Conservation (phyloP, 257 asterid species). For the Solanum megistacrolobum region DNA sequence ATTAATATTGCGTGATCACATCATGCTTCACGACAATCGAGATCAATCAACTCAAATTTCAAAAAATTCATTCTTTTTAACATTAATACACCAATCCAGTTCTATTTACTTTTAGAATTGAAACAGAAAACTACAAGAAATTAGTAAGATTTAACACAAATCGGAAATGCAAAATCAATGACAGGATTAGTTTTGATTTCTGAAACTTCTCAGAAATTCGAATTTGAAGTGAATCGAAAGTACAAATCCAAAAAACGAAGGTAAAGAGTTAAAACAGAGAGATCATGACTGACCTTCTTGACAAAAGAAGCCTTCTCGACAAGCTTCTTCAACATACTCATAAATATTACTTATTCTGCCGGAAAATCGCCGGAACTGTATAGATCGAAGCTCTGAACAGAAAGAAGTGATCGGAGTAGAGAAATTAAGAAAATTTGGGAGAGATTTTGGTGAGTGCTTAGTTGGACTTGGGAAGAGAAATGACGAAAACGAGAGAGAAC, state of each 20-base stretch:
- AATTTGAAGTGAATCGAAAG: background rate
- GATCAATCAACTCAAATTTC: background rate
- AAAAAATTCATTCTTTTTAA: background rate
- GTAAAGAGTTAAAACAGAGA: background rate
- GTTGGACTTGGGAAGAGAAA: background rate
- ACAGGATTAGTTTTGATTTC: background rate
- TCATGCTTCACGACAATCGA: background rate
- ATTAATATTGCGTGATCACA: background rate
- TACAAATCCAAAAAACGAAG: no score
- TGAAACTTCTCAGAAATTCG: background rate
- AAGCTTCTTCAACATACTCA: slow-evolving; percentile 40
- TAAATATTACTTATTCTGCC: background rate
- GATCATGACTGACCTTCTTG: slow-evolving; percentile 46
- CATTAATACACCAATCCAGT: background rate
- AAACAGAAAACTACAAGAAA: background rate
- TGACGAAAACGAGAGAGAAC: background rate
- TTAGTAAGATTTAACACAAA: background rate
- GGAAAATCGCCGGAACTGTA: background rate
- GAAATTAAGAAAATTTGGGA: background rate
- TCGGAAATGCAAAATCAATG: background rate
- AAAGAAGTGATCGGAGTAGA: background rate
- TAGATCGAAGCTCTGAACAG: background rate
- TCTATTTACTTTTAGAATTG: background rate
- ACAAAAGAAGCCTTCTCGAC: slow-evolving; percentile 77
- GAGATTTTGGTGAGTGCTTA: background rate